Evolutionary conservation across 192 early-diverging fungal species (phyloP), one percentile per base, ranked within the genome.

Genomic region (Geranomyces michiganensis): DNA sequence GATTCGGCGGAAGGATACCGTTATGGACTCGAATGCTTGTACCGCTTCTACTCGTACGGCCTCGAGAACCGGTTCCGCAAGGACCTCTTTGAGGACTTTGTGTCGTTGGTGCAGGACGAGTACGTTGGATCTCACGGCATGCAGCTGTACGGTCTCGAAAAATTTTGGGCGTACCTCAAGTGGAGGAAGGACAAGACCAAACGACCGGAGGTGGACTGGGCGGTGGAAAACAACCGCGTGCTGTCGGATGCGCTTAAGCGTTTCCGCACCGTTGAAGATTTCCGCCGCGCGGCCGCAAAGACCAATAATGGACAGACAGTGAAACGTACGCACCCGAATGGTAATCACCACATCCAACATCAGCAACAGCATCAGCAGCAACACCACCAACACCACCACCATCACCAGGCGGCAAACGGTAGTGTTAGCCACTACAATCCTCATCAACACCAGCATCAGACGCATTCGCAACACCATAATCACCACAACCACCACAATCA

Each of bases 41-140:
- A 95, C 92, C 91, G 94, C 46, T 98, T 95, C 87, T 96, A 91
- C 82, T 96, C 93, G 29, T 96, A 98, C 76, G 94, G 96, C 22
- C 81, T 98, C 58, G 94, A 96, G 81, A 90, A 91, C 78, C 90
- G 89, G 78, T 96, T 90, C 84, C 89, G 91, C 48, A 79, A 81
- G 68, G 93, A 96, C 32, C 70, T 93, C 24, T 95, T 95, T 77
- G 77, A 88, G 32, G 95, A 98, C 73, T 96, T 98, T 79, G 90
- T 95, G 81, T 85, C 84, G 0, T 72, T 94, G 72, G 85, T 90
- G 61, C 81, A 84, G 69, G 96, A 98, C 68, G 84, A 87, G 65
- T 70, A 81, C 17, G 82, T 86, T 58, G 17, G 21, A 30, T 48
- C 48, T 13, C 32, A 46, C 33, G 30, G 36, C 17, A 70, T 67